Evolutionary conservation across 768 basidiomycete species (phyloP), one percentile per base, ranked within the genome.

Genomic region (Leucosporidium scottii): DNA sequence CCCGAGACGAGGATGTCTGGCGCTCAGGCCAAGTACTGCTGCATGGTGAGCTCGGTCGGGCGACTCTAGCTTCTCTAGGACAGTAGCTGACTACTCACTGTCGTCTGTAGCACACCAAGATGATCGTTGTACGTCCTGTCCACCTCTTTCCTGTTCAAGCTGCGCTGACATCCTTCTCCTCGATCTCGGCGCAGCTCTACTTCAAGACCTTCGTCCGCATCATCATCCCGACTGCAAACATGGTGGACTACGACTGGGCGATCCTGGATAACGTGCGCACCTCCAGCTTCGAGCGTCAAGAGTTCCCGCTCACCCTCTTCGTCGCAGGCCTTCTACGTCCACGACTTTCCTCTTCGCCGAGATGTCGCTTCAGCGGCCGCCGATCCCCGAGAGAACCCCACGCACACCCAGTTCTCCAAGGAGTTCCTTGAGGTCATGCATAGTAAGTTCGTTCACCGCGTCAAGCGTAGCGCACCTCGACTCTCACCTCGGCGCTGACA

Each of bases 211-310:
- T 64, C 36, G 34, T 27, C 49, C 66, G 71, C 34, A 64, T 68
- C 54, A 36, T 68, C 47, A 72, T 72, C 30, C 71, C 71, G 10
- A 66, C 67, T 1, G 71, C 71, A 3, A 72, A 72, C 39, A 60
- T 64, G 12, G 30, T 68, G 34, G 21, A 48, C 1, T 66, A 61
- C 54, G 71, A 68, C 34, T 72, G 64, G 61, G 20, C 3, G 0
- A 0, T 0, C 18, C 65, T 72, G 28, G 71, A 72, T 57, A 72
- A 72, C 51, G 60, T 66, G 28, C 15, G 59, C 39, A 51, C 18
- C 50, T 51, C 23, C 23, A 17, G 1, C 59, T 48, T 48, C 47
- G 18, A n/a, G 25, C 39, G 1, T 44, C 39, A 44, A 44, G 34
- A 10, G 10, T 34, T 34, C 34, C 34, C 34, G 13, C 39, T 60